Percentiles rank a stretch among this genome's conserved stretches.
Conservation (phyloP, 2,329 filamentous ascomycete genomes). For the Pezicula neosporulosa region DNA sequence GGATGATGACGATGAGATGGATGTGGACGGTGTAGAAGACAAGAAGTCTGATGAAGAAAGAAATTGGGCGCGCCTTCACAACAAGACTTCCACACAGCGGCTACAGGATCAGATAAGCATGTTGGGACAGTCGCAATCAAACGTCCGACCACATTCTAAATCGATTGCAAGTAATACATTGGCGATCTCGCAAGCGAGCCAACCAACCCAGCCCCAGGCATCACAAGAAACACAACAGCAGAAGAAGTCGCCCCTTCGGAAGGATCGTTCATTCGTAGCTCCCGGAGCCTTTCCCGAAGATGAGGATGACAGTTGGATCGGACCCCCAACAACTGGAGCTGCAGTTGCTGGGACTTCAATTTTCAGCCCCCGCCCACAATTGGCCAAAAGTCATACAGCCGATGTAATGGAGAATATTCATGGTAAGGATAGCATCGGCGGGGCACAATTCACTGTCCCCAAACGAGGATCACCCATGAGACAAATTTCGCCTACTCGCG, state of each 20-base stretch:
- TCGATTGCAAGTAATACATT: slow-evolving; percentile 22
- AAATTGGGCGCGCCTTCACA: slow-evolving; percentile 56
- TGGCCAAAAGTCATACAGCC: slow-evolving; percentile 58
- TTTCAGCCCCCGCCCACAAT: slow-evolving; percentile 45
- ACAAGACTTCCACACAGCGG: slow-evolving; percentile 89
- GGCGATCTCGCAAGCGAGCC: slow-evolving; percentile 13
- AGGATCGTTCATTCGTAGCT: slow-evolving; percentile 27
- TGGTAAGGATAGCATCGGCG: slow-evolving; percentile 45
- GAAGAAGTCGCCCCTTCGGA: slow-evolving; percentile 10
- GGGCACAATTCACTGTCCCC: slow-evolving; percentile 41
- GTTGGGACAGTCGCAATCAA: slow-evolving; percentile 51
- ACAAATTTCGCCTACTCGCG: slow-evolving; percentile 24
- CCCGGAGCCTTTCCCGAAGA: slow-evolving; percentile 60
- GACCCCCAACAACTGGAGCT: slow-evolving; percentile 37
- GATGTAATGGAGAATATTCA: slow-evolving; percentile 58
- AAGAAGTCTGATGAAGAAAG: slow-evolving; percentile 36
- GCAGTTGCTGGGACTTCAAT: slow-evolving; percentile 25
- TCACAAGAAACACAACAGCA: slow-evolving; percentile 11
- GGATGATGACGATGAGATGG: slow-evolving; percentile 55
- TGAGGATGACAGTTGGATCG: slow-evolving; percentile 60
- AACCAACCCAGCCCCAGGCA: slow-evolving; percentile 14
- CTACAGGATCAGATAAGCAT: slow-evolving; percentile 89
- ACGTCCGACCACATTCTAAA: slow-evolving; percentile 26
- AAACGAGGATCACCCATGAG: slow-evolving; percentile 35
- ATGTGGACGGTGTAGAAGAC: slow-evolving; percentile 31